These are phyloP conservation scores for Triticum monococcum DNA, from an alignment of 176 grass and related monocot species.

Conservation along the genomic window DNA sequence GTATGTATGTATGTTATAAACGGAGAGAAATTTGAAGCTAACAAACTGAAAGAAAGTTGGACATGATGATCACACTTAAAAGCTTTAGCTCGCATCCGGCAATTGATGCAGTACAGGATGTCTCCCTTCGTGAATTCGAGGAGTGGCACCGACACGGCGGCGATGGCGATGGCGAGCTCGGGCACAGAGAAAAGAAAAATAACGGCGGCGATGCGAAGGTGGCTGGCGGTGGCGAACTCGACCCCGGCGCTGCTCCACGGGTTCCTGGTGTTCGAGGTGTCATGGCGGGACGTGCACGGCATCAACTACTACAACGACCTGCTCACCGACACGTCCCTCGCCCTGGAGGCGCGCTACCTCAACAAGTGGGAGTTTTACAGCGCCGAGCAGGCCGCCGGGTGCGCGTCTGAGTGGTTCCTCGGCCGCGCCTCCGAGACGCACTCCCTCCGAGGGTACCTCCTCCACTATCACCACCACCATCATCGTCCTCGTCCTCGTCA, in stretches of 20 bases:
- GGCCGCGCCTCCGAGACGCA: slow-evolving; percentile 40
- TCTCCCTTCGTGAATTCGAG: slow-evolving; percentile 81
- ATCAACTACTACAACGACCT: slow-evolving; percentile 97
- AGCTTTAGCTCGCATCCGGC: background rate
- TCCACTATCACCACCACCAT: slow-evolving; percentile 12
- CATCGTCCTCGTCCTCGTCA: background rate
- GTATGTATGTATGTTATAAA: too few species aligned
- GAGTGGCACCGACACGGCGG: background rate
- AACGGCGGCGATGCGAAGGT: slow-evolving; percentile 29
- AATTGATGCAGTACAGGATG: slow-evolving; percentile 68
- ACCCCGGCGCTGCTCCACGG: slow-evolving; percentile 57
- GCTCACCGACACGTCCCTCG: slow-evolving; percentile 74
- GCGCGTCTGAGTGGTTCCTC: slow-evolving; percentile 54
- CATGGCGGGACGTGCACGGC: slow-evolving; percentile 79
- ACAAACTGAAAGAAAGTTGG: too few species aligned
- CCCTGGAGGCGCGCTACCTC: slow-evolving; percentile 83
- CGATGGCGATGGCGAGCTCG: background rate
- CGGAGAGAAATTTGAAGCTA: too few species aligned
- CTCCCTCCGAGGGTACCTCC: slow-evolving; percentile 45
- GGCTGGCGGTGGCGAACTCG: slow-evolving; percentile 51
- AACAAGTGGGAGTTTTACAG: slow-evolving; percentile 92
- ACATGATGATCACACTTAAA: too few species aligned
- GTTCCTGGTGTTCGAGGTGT: slow-evolving; percentile 90
- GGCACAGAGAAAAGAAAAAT: background rate
- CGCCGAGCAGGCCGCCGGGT: slow-evolving; percentile 65